phyloP scores from a whole-genome alignment of 108 stramenopile genomes.

The Skeletonema marinoi region DNA sequence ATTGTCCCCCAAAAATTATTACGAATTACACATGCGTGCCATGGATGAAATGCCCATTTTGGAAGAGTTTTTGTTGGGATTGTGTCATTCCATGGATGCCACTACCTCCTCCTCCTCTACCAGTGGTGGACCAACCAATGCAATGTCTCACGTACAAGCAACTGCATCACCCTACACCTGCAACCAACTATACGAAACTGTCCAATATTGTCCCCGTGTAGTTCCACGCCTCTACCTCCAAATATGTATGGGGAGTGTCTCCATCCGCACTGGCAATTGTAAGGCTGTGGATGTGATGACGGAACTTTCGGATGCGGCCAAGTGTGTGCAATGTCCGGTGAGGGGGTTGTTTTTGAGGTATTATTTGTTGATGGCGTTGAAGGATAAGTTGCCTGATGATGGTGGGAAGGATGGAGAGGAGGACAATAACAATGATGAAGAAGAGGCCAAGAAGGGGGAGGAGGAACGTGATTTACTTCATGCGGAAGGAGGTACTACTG shows the following conservation, averaged over 20 bases:
- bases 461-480: not conserved
- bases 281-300: conserved; percentile 85
- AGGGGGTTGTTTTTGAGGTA: conserved; percentile 98
- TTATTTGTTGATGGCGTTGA: conserved; percentile 88
- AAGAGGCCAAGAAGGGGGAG: conserved; percentile 7
- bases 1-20: conserved; percentile 96
- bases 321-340: conserved; percentile 98
- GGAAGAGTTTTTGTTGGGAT: conserved; percentile 88
- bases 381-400: conserved; percentile 93
- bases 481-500: not conserved
- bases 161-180: conserved; percentile 63
- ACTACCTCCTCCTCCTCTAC: not conserved
- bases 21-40: conserved; percentile 97
- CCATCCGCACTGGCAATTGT: conserved; percentile 84
- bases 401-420: conserved; percentile 48
- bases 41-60: conserved; percentile 93
- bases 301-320: conserved; percentile 94
- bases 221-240: conserved; percentile 97
- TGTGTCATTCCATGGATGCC: conserved; percentile 33
- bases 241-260: conserved; percentile 94
- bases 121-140: conserved; percentile 14
- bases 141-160: conserved; percentile 4
- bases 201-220: conserved; percentile 93
- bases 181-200: conserved; percentile 90
- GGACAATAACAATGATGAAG: conserved; percentile 18